phyloP scores from a whole-genome alignment of 1,139 yeast genomes.

The Petasospora fabianii region DNA sequence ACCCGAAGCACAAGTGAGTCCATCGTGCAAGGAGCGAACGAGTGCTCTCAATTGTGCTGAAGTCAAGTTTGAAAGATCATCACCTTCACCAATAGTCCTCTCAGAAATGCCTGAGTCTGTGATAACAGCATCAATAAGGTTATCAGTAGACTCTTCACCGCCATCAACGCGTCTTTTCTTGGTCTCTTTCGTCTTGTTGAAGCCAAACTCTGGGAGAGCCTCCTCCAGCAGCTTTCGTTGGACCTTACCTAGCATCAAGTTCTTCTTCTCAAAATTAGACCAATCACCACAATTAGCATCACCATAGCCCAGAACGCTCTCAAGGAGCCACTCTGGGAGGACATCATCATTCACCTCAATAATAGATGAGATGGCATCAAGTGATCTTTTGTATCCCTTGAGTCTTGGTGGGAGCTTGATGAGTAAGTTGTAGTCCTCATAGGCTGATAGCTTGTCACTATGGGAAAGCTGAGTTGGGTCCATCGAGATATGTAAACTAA shows the following conservation, averaged over 20 bases:
- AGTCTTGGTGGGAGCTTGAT: conserved; percentile 14
- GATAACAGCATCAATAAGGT: too few species aligned
- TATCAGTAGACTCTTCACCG: too few species aligned
- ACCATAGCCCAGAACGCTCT: conserved; percentile 36
- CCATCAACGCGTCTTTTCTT: conserved; percentile 3
- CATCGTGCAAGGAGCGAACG: conserved; percentile 32
- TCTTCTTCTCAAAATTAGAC: neutral
- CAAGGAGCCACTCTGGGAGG: conserved; percentile 36
- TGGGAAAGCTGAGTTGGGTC: neutral
- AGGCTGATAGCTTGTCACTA: neutral
- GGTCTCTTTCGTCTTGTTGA: neutral
- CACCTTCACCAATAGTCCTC: neutral
- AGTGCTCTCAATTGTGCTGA: conserved; percentile 33
- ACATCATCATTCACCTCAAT: conserved; percentile 1
- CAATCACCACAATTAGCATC: conserved; percentile 23
- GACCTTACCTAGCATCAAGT: conserved; percentile 5
- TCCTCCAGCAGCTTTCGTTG: neutral
- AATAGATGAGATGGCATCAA: neutral
- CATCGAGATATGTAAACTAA: neutral
- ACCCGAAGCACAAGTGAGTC: conserved; percentile 40
- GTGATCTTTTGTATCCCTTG: neutral
- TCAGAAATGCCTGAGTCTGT: neutral
- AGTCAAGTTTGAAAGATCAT: conserved; percentile 10
- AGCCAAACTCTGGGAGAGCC: conserved; percentile 1
- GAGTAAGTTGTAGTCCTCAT: conserved; percentile 11